These are phyloP conservation scores for Rickenella mellea DNA, from an alignment of 768 basidiomycete species.

Conservation along the genomic window DNA sequence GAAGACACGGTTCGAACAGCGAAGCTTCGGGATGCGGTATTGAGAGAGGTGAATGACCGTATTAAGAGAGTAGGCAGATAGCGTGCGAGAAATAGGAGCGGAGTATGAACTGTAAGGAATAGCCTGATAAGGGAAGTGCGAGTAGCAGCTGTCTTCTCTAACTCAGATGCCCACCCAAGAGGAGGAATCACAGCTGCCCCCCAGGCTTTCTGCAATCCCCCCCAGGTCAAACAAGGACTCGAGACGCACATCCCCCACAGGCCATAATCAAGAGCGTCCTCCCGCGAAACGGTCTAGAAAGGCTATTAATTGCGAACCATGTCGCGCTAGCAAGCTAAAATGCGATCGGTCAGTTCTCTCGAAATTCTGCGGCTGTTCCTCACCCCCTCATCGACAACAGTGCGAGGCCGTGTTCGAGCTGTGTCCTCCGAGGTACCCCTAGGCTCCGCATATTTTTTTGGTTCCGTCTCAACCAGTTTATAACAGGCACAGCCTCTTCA, in stretches of 20 bases:
- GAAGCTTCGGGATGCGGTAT: constrained; percentile 38
- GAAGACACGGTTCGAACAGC: too few relatives aligned
- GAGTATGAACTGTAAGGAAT: too few relatives aligned
- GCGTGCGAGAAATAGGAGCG: too few relatives aligned
- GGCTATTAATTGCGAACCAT: constrained; percentile 85
- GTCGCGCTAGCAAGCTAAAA: constrained; percentile 80
- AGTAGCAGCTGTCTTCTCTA: too few relatives aligned
- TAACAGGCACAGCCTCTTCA: constrained; percentile 62
- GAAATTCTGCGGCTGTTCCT: background rate
- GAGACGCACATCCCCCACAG: too few relatives aligned
- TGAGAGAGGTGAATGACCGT: constrained; percentile 50
- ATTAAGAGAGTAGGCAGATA: too few relatives aligned
- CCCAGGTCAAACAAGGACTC: too few relatives aligned
- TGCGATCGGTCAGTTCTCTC: constrained; percentile 59
- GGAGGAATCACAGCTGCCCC: too few relatives aligned
- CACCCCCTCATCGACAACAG: constrained; percentile 24
- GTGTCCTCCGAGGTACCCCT: constrained; percentile 61
- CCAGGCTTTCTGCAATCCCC: too few relatives aligned
- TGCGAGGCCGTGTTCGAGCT: constrained; percentile 83
- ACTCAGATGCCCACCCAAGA: too few relatives aligned
- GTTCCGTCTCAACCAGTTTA: background rate
- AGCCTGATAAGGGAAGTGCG: too few relatives aligned
- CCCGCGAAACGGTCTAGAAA: constrained; percentile 79
- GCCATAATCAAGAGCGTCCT: too few relatives aligned
- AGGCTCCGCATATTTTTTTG: background rate